Evolutionary conservation across 805 yeast genomes (phyloP).

Genomic region (Wickerhamiella galacta): DNA sequence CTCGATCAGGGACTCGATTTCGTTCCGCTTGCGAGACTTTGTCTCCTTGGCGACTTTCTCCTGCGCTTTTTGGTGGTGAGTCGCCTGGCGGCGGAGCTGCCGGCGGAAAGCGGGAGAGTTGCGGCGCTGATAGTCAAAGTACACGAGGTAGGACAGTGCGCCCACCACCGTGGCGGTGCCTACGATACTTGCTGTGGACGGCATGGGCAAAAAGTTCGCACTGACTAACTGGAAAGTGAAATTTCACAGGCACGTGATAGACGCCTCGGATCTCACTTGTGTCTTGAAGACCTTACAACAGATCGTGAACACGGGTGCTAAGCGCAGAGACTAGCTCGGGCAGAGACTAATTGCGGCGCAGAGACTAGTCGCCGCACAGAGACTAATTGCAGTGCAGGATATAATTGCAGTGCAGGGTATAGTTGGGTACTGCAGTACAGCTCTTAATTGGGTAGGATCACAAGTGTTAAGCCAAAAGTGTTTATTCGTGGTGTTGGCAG

Average conservation of each 20-base stretch:
- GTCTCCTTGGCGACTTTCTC: conserved; percentile 41
- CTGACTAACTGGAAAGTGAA: background rate
- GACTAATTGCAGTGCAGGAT: too few species aligned
- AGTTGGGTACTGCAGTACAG: too few species aligned
- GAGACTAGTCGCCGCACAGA: too few species aligned
- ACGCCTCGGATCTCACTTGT: background rate
- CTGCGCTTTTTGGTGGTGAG: conserved; percentile 41
- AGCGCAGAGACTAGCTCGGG: too few species aligned
- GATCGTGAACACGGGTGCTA: too few species aligned
- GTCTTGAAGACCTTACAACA: background rate
- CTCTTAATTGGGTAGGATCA: too few species aligned
- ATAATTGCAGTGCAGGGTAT: too few species aligned
- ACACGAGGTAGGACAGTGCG: conserved; percentile 45
- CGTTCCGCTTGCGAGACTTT: conserved; percentile 37
- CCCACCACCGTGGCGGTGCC: conserved; percentile 18
- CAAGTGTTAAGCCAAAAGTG: too few species aligned
- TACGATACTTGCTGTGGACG: conserved; percentile 20
- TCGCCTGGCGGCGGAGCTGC: conserved; percentile 44
- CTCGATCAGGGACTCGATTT: conserved; percentile 43
- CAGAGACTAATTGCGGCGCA: too few species aligned
- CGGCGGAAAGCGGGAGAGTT: conserved; percentile 67
- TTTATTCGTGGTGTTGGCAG: too few species aligned
- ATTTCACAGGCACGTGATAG: background rate
- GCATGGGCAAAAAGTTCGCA: conserved; percentile 19
- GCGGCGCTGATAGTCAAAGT: conserved; percentile 89